Evolutionary conservation across 139 green algal species (phyloP), one percentile per base, ranked within the genome.

Genomic region (Micractinium sp.): DNA sequence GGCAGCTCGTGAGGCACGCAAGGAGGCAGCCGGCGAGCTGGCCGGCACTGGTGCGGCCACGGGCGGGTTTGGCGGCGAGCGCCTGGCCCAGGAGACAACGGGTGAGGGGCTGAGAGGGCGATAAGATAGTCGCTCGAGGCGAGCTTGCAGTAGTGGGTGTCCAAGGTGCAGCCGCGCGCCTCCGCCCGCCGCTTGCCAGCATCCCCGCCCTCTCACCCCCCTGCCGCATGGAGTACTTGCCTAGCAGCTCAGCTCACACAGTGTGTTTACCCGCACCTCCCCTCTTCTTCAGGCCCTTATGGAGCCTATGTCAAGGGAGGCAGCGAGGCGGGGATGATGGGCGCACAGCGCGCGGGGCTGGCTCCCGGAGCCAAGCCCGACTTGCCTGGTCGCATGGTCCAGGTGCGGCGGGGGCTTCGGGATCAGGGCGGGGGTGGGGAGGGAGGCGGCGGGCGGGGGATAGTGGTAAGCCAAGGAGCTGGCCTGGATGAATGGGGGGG

Each of bases 251-350:
- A 31, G 16, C 74, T 25, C 33, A 12, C 74, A 9, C 27, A n/a
- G n/a, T n/a, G n/a, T 56, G 47, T 9, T 9, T 56, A 5, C 47
- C 47, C 9, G 47, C 73, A 41, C 23, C 14, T 33, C 33, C 79
- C 47, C 19, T 53, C 0, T 19, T 7, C 33, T 53, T 60, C 81
- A 87, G 82, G 82, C 0, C 82, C 82, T 36, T 38, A 56, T 27
- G 82, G 82, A 35, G n/a, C 33, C 35, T 87, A 87, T 35, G 1
- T 35, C 33, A 87, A 87, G 82, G 82, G 82, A 7, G 82, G 82
- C 82, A 63, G 61, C 61, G 19, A 78, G 82, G 15, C 76, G 23
- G 22, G 47, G 22, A 63, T 63, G 33, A 78, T 87, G 82, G 82
- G 82, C 35, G 25, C 61, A 15, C 31, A 29, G 29, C 61, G 31